Base-by-base conservation (phyloP, 805 yeast genomes). In the Yarrowia divulgata region DNA sequence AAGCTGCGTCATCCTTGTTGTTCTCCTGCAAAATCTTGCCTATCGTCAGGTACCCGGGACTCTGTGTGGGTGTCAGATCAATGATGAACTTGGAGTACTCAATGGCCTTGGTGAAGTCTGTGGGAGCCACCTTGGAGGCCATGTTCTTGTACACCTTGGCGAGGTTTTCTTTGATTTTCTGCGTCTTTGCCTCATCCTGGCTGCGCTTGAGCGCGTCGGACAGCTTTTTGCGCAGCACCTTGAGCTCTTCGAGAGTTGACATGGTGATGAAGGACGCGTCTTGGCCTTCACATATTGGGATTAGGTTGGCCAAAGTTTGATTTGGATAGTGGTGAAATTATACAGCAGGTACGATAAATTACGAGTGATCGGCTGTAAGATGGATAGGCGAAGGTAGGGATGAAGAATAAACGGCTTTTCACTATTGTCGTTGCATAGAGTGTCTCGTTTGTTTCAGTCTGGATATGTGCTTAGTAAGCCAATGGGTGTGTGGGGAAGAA, bases 21-120 rank as follows among this genome's bases (percentile, higher is more conserved):
- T 63, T 35, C 45, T 63, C 68, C 39, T 63, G 68, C 8, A 63
- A 18, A 3, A 63, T 48, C 39, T 63, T 63, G 29, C 68, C 68
- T 8, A 63, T 63, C 32, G 46, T 35, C 35, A 63, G 57, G n/a
- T 63, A 63, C 18, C 68, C 57, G 7, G 46, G 48, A 39, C 57
- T 48, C 10, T 63, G 35, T 16, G 19, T 48, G 0, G 68, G 68
- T 0, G 37, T 40, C 37, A 63, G 48, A 63, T 63, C 68, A 37
- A 63, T 63, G 39, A 37, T 23, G 16, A n/a, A 46, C 12, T 48
- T 48, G 39, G 57, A 37, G 57, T 63, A 63, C 48, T 63, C 68
- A 1, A 63, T 39, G 39, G 68, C 57, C 39, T 40, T 48, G 3
- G 68, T 63, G 32, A 63, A 63, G 39, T 49, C 57, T 23, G 68